A percentile compares a stretch with the other conserved stretches of the same genome.
Conservation (phyloP, 2,329 filamentous ascomycete genomes). For the Aotearoamyces nothofagi region DNA sequence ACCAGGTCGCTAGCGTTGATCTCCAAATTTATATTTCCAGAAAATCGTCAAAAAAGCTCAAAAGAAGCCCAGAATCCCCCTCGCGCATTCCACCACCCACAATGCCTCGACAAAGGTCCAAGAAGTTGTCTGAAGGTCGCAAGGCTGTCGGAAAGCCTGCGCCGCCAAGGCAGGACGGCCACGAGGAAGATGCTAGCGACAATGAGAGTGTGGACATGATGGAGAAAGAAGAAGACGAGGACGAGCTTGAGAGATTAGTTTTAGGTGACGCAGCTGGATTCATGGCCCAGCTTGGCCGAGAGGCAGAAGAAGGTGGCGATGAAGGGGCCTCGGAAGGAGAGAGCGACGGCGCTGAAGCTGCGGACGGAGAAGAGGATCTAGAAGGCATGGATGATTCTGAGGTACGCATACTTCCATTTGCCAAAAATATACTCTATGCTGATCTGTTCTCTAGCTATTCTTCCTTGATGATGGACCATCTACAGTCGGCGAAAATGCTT, state of each 20-base stretch:
- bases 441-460: constrained; percentile 17
- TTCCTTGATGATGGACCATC: constrained; percentile 22
- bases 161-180: constrained; percentile 3
- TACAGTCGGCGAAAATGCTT: constrained; percentile 8
- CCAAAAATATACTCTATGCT: constrained; percentile 3
- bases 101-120: constrained; percentile 18
- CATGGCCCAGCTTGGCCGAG: constrained; percentile 51
- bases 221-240: constrained; percentile 70
- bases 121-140: constrained; percentile 11
- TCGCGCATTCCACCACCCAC: constrained; percentile 2
- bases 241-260: constrained; percentile 74
- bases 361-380: constrained; percentile 34
- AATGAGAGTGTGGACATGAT: constrained; percentile 19
- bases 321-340: constrained; percentile 10
- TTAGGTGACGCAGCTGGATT: constrained; percentile 82
- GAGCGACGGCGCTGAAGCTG: constrained; percentile 21
- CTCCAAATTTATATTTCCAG: no score
- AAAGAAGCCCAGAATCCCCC: no score
- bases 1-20: no score
- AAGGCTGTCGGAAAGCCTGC: constrained; percentile 4
- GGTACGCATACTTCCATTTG: constrained; percentile 8
- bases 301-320: constrained; percentile 22
- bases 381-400: constrained; percentile 63
- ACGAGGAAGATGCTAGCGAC: constrained; percentile 10
- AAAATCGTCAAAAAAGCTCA: no score